These are phyloP conservation scores for Yarrowia keelungensis DNA, from an alignment of 805 yeast genomes.

Conservation along the genomic window DNA sequence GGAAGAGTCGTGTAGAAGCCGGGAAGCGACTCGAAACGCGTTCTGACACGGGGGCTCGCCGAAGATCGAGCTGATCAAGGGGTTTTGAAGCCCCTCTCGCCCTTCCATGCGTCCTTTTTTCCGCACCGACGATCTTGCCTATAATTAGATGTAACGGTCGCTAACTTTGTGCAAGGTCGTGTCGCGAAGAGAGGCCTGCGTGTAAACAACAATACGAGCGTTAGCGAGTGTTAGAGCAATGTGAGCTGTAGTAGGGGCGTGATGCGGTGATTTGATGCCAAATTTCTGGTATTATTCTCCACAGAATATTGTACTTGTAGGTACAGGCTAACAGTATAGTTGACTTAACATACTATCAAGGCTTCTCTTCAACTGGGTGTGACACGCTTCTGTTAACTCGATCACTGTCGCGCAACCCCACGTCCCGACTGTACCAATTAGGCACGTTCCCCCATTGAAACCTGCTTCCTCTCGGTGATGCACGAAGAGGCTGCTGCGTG, in stretches of 20 bases:
- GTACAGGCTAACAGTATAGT: too few relatives aligned
- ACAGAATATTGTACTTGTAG: too few relatives aligned
- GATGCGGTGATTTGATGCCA: neutral
- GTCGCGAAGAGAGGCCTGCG: neutral
- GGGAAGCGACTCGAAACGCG: neutral
- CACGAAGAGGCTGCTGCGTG: slow-evolving; percentile 4
- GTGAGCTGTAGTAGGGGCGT: neutral
- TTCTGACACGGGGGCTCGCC: neutral
- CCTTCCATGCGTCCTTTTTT: slow-evolving; percentile 3
- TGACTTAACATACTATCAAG: too few relatives aligned
- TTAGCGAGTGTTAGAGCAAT: neutral
- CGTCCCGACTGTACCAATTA: neutral
- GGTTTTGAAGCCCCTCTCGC: neutral
- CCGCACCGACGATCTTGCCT: slow-evolving; percentile 20
- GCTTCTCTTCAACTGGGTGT: too few relatives aligned
- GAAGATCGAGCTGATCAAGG: slow-evolving; percentile 7
- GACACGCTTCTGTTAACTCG: too few relatives aligned
- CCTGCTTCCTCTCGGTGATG: slow-evolving; percentile 12
- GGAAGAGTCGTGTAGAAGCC: neutral
- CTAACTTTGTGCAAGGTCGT: neutral
- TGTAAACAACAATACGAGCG: neutral
- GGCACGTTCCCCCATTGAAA: slow-evolving; percentile 16
- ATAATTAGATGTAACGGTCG: slow-evolving; percentile 23
- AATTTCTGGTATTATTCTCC: neutral
- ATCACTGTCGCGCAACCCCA: too few relatives aligned